A percentile compares a stretch with the other conserved stretches of the same genome.
Evolutionary conservation across 768 basidiomycete species (phyloP).

Genomic region (Mycena polygramma): DNA sequence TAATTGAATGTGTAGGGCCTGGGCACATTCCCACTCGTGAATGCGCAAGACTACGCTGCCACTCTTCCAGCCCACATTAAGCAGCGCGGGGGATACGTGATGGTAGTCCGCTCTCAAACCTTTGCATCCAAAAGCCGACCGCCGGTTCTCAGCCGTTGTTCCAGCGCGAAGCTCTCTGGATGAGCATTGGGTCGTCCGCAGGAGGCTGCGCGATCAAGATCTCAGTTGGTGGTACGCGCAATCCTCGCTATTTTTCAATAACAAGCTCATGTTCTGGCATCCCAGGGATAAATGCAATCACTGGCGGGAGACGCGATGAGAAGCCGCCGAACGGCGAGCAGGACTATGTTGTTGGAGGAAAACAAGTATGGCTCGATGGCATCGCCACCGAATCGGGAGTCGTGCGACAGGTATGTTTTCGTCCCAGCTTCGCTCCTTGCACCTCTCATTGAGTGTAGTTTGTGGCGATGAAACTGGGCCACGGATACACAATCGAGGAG

Average conservation of each 20-base stretch:
- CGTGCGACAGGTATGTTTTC: conserved; percentile 9
- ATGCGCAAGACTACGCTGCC: background rate
- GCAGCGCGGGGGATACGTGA: conserved; percentile 8
- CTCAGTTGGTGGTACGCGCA: background rate
- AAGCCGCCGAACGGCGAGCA: background rate
- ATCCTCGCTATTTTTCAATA: background rate
- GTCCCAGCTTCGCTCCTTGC: background rate
- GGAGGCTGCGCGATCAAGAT: conserved; percentile 5
- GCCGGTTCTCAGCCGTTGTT: background rate
- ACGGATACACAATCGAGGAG: conserved; percentile 20
- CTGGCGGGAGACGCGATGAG: background rate
- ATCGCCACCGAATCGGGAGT: conserved; percentile 12
- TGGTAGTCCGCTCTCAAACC: background rate
- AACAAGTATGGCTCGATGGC: conserved; percentile 11
- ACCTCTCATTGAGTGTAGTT: background rate
- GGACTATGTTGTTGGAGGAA: conserved; percentile 4
- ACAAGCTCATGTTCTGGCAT: background rate
- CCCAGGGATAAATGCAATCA: conserved; percentile 5
- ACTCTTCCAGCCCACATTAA: conserved; percentile 15
- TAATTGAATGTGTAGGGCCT: background rate
- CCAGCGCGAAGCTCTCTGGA: conserved; percentile 18
- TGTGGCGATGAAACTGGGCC: conserved; percentile 9
- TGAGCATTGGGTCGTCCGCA: background rate
- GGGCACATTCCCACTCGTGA: background rate
- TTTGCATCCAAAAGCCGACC: background rate